Conservation (phyloP, 75 land plant genomes). For the Cunninghamia lanceolata region DNA sequence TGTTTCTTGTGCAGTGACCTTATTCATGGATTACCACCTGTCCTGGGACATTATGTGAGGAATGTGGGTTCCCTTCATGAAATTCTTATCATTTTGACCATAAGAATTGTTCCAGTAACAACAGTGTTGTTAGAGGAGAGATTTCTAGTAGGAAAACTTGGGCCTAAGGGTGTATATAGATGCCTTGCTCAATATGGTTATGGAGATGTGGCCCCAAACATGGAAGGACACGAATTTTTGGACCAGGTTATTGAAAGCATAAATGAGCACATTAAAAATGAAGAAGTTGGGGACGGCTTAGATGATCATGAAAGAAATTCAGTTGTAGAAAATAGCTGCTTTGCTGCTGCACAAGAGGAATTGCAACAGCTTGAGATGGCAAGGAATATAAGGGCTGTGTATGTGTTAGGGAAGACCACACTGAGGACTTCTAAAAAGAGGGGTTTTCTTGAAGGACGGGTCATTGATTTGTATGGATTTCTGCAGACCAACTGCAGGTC, state of each 20-base stretch:
- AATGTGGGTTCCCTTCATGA: constrained; percentile 42
- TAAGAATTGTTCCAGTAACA: constrained; percentile 40
- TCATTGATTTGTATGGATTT: constrained; percentile 35
- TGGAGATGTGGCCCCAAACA: constrained; percentile 29
- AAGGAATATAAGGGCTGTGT: constrained; percentile 25
- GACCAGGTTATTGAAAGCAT: constrained; percentile 9
- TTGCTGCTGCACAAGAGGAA: constrained; percentile 6
- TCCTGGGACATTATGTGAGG: constrained; percentile 40
- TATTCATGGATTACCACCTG: constrained; percentile 47
- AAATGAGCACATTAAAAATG: constrained; percentile 1
- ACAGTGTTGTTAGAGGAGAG: constrained; percentile 50
- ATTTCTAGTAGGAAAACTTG: constrained; percentile 37
- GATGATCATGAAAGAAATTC: not conserved
- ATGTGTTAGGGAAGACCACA: constrained; percentile 39
- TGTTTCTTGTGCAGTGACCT: constrained; percentile 57
- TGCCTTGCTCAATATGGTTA: constrained; percentile 65
- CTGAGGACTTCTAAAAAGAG: constrained; percentile 14
- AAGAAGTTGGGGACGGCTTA: not conserved
- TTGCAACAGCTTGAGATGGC: constrained; percentile 26
- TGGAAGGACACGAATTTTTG: constrained; percentile 26
- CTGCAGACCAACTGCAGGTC: constrained; percentile 46
- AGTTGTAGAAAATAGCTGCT: not conserved
- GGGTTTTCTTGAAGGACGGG: constrained; percentile 13
- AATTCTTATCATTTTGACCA: constrained; percentile 39
- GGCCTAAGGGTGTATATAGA: constrained; percentile 47